Evolutionary conservation across 2,329 filamentous ascomycete genomes (phyloP), one percentile per base, ranked within the genome.

Genomic region (Bertia moriformis): DNA sequence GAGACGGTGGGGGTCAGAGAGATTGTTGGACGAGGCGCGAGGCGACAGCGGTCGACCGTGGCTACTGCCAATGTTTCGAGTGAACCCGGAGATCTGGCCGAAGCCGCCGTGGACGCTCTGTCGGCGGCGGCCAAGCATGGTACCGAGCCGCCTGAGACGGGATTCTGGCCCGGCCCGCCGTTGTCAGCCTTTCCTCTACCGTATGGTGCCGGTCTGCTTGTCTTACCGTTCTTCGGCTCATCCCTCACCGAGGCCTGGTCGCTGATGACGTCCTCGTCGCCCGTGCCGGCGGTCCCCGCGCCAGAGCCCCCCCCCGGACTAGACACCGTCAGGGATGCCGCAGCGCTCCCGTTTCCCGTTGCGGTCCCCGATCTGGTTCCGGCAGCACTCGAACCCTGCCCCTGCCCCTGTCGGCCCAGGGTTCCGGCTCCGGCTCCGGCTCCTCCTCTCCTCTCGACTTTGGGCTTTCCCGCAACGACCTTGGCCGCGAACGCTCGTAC

Each of bases 401-500:
- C 40, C 18, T 39, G 42, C 46, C 18, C 51, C 53, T n/a, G 47
- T 36, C 30, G 50, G 49, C 33, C 48, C 49, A 19, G 44, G n/a
- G n/a, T n/a, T n/a, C n/a, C n/a, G 7, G 22, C 22, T n/a, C 22
- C 22, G 7, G 22, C 22, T n/a, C 7, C 7, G 7, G 22, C 22
- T 27, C 7, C 22, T 48, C 46, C 57, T 49, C 41, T 42, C 35
- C 48, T 48, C 42, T 60, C 55, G 37, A 51, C 43, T 42, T 43
- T 46, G 17, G 46, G 45, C 39, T 49, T 55, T 43, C 62, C 58
- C 44, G 52, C 51, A 39, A 59, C 57, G 39, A 58, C 45, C 39
- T 51, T 50, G 54, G 59, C 43, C 2, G 67, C 63, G 56, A 87
- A 93, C 19, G 71, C 75, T 48, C 79, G 80, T 45, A 98, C 89